phyloP scores from a whole-genome alignment of 176 grass and related monocot species.

The Eragrostis curvula region DNA sequence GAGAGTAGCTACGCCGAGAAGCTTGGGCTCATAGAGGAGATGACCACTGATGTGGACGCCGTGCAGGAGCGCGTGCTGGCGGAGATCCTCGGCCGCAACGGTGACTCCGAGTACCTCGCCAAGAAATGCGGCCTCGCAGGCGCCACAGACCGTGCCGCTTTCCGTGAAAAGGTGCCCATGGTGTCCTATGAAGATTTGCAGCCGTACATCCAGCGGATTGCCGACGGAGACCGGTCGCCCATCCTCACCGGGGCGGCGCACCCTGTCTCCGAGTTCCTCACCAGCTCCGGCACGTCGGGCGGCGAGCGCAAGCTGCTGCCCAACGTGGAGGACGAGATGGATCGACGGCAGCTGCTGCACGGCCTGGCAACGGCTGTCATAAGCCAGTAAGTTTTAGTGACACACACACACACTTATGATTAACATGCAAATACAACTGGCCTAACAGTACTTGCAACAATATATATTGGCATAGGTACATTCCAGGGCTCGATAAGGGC shows the following conservation, averaged over 20 bases:
- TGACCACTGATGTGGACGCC: slow-evolving; percentile 63
- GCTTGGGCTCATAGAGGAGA: slow-evolving; percentile 84
- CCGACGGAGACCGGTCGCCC: slow-evolving; percentile 74
- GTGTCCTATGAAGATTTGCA: slow-evolving; percentile 90
- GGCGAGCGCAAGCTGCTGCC: slow-evolving; percentile 96
- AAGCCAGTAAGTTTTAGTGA: slow-evolving; percentile 63
- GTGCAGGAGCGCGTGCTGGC: slow-evolving; percentile 83
- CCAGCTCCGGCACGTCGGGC: slow-evolving; percentile 91
- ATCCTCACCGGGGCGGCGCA: slow-evolving; percentile 64
- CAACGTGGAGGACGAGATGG: slow-evolving; percentile 79
- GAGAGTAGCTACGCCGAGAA: slow-evolving; percentile 66
- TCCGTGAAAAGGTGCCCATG: slow-evolving; percentile 75
- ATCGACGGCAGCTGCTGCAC: slow-evolving; percentile 80
- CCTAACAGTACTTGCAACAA: neutral
- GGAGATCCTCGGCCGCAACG: slow-evolving; percentile 80
- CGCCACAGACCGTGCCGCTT: slow-evolving; percentile 58
- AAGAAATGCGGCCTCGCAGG: slow-evolving; percentile 48
- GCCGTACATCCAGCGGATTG: slow-evolving; percentile 88
- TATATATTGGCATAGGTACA: slow-evolving; percentile 56
- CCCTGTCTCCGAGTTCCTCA: slow-evolving; percentile 96
- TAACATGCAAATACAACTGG: neutral
- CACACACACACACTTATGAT: neutral
- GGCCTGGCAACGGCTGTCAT: slow-evolving; percentile 89
- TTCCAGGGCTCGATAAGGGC: slow-evolving; percentile 80
- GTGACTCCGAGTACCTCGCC: slow-evolving; percentile 74